Evolutionary conservation across 2,329 filamentous ascomycete species (phyloP), one percentile per base, ranked within the genome.

Genomic region (Elsinoe australis): DNA sequence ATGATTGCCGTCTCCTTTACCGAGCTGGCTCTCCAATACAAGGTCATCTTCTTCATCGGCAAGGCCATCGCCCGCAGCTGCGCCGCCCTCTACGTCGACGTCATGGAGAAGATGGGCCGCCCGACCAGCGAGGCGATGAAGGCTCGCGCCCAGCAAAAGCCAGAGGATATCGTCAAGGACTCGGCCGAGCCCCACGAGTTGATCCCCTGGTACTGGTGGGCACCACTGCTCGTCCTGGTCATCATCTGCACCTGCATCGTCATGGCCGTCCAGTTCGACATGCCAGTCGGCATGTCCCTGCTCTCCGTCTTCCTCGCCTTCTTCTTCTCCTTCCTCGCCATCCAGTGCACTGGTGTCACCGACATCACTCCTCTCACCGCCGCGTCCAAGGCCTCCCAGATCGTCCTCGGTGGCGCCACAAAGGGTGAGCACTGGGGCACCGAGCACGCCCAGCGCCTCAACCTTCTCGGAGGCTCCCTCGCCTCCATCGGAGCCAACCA

Each of bases 341-440:
- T 80, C 53, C 76, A 80, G 59, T 78, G 76, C 58, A 72, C 73
- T 22, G 78, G 71, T 51, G 74, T 51, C 10, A 50, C 49, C 12
- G 77, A 81, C 55, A 75, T 75, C 55, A 79, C 80, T 0, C 81
- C 81, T 0, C 67, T 84, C 2, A 83, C 80, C 2, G 79, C 81
- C 3, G 78, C 78, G 0, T 74, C 79, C 54, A 85, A 84, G 64
- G 80, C 80, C 3, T 81, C 79, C 1, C 81, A 84, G 67, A 75
- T 84, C 49, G 72, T 85, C 48, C 79, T 82, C 38, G 80, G 80
- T 54, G 80, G 75, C 44, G 79, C 79, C 22, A 83, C 80, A 28
- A 71, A 72, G 31, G 71, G 73, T 53, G 68, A 74, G 50, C 66
- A 72, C 53, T 75, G 73, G 62, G 57, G 63, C 1, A 54, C 75